Conservation (phyloP, 2,329 filamentous ascomycete species). For the Penicillium sp. region DNA sequence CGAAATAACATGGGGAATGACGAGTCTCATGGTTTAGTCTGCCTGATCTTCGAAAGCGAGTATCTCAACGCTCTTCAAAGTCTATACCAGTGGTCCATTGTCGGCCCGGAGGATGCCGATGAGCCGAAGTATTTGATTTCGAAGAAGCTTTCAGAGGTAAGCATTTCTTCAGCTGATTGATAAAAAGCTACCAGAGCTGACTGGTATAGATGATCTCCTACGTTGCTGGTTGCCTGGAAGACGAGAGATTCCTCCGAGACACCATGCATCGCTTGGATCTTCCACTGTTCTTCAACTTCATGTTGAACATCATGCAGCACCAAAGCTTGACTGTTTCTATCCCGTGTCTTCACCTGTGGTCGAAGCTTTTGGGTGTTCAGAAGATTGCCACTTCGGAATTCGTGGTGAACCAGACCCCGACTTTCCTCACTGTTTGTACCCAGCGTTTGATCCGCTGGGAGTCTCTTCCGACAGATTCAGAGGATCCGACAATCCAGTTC, state of each 20-base stretch:
- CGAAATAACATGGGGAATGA: conserved; percentile 72
- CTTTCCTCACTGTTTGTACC: conserved; percentile 80
- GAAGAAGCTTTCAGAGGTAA: conserved; percentile 91
- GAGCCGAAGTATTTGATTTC: conserved; percentile 89
- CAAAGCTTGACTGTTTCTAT: conserved; percentile 92
- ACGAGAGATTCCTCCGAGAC: conserved; percentile 69
- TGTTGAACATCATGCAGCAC: conserved; percentile 77
- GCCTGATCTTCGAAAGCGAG: conserved; percentile 73
- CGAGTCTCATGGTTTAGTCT: conserved; percentile 76
- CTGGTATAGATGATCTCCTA: conserved; percentile 73
- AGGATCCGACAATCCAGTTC: conserved; percentile 77
- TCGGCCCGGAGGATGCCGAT: conserved; percentile 80
- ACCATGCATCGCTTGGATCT: conserved; percentile 61
- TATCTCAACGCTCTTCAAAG: conserved; percentile 71
- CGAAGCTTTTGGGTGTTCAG: conserved; percentile 72
- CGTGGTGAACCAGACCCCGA: conserved; percentile 66
- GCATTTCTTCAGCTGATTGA: neutral
- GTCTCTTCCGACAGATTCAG: conserved; percentile 75
- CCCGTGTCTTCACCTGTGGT: conserved; percentile 88
- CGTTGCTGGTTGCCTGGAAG: conserved; percentile 79
- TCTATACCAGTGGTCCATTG: conserved; percentile 76
- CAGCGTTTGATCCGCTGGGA: conserved; percentile 86
- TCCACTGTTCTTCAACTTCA: conserved; percentile 73
- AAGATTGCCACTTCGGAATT: conserved; percentile 62
- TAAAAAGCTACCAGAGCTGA: conserved; percentile 15